Conservation (phyloP, 1,284 basidiomycete genomes). For the Tranzscheliella williamsii region DNA sequence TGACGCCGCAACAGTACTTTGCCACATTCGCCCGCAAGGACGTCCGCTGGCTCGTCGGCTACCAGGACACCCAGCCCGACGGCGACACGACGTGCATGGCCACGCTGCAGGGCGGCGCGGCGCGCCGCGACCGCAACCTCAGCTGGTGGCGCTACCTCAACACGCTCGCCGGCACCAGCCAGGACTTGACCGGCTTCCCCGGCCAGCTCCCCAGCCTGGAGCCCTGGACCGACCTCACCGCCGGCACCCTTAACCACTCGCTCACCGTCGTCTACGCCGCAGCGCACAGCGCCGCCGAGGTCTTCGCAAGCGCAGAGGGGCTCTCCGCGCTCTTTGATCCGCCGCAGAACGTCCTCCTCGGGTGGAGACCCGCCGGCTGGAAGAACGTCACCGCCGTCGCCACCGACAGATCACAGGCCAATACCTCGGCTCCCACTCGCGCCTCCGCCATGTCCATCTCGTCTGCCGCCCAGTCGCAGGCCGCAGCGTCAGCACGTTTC, state of each 20-base stretch:
- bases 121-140: constrained; percentile 54
- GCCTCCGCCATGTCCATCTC: no score
- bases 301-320: constrained; percentile 46
- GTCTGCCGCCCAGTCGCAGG: no score
- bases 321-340: constrained; percentile 49
- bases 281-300: constrained; percentile 45
- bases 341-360: constrained; percentile 37
- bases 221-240: constrained; percentile 39
- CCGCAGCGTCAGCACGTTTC: no score
- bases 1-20: constrained; percentile 49
- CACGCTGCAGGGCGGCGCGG: constrained; percentile 51
- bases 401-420: no score
- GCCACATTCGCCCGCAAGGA: constrained; percentile 42
- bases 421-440: no score
- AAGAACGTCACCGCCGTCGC: constrained; percentile 20
- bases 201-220: constrained; percentile 14
- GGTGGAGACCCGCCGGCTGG: constrained; percentile 56
- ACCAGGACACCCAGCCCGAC: constrained; percentile 40
- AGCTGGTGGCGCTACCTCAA: constrained; percentile 58
- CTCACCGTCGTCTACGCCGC: constrained; percentile 50
- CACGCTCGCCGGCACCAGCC: constrained; percentile 44
- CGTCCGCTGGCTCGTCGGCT: constrained; percentile 53
- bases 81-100: constrained; percentile 60
- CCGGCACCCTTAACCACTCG: constrained; percentile 28
- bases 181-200: constrained; percentile 54